Percentiles rank a stretch among this genome's conserved stretches.
phyloP scores from a whole-genome alignment of 208 protist genomes.

The Angomonas deanei region DNA sequence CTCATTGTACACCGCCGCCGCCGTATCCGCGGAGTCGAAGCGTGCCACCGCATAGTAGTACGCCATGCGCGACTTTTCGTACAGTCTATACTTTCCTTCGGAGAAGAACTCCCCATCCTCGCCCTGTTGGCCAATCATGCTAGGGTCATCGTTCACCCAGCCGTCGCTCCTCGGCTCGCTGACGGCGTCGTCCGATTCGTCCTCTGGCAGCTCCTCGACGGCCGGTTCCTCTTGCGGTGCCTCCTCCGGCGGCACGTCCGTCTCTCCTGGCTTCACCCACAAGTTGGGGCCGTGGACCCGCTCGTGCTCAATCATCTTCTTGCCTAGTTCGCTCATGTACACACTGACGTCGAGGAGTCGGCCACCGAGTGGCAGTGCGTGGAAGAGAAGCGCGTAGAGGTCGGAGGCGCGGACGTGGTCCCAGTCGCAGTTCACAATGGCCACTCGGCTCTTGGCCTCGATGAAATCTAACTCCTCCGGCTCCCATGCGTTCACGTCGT shows the following conservation, averaged over 20 bases:
- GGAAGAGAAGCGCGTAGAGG: constrained; percentile 93
- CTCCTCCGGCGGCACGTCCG: constrained; percentile 10
- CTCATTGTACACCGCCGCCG: constrained; percentile 89
- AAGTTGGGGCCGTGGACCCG: constrained; percentile 71
- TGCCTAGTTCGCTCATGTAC: constrained; percentile 95
- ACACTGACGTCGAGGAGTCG: constrained; percentile 85
- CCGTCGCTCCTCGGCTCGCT: constrained; percentile 42
- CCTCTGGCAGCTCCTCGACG: constrained; percentile 28
- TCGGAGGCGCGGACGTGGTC: constrained; percentile 92
- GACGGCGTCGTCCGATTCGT: constrained; percentile 38
- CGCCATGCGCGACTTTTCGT: constrained; percentile 92
- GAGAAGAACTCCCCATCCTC: constrained; percentile 89
- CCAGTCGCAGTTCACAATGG: constrained; percentile 96
- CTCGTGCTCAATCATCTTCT: constrained; percentile 88
- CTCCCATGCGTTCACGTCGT: constrained; percentile 71
- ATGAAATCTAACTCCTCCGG: constrained; percentile 71
- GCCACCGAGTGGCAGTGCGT: constrained; percentile 93
- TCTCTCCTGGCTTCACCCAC: constrained; percentile 62
- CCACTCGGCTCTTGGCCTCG: constrained; percentile 81
- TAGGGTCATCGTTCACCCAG: constrained; percentile 71
- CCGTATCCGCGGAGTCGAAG: constrained; percentile 92
- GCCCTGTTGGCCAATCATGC: constrained; percentile 68
- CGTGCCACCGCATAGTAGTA: constrained; percentile 98
- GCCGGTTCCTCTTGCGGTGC: not conserved
- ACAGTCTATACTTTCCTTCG: constrained; percentile 85